Evolutionary conservation across 2,329 filamentous ascomycete species (phyloP), one percentile per base, ranked within the genome.

Genomic region (Penicillium psychrosexuale): DNA sequence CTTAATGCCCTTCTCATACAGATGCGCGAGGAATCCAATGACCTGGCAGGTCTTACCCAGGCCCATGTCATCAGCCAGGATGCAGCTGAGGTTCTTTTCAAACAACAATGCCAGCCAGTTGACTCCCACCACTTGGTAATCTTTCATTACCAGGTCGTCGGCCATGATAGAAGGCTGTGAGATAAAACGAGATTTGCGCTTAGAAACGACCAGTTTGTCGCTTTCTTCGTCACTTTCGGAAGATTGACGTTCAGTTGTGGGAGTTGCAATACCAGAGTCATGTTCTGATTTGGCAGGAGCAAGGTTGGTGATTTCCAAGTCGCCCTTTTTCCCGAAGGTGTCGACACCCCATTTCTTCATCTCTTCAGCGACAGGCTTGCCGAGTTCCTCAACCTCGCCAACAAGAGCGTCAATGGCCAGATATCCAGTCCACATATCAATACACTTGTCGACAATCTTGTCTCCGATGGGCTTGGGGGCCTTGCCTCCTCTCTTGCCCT

Each of bases 41-140:
- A 97, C 91, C 68, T 99, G 93, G 65, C 91, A 97, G 0, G 94
- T 99, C 79, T 99, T 99, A 43, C 94, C 94, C 38, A 93, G 78
- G 43, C 79, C 94, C 94, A 99, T 99, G 69, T 99, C 94, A 69
- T 99, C 94, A 1, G 94, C 94, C 17, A 99, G 79, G 53, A 99
- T 97, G 59, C 91, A 93, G 43, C 90, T 93, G 48, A 95, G 82
- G 28, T 86, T 81, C 55, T 89, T 86, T 49, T 86, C 81, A 75
- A 91, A 96, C 13, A 99, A 81, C 43, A 97, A 76, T 52, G 87
- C 85, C 67, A 99, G 82, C 94, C 94, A 99, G 69, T 97, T 97
- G 48, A 99, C 82, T 4, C 94, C 94, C 30, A 96, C 91, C 19
- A 97, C 77, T 70, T 99, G 94, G 67, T 97, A 97, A 34, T 94